Evolutionary conservation across 2,329 filamentous ascomycete species (phyloP).

Genomic region (Sporothrix luriei): DNA sequence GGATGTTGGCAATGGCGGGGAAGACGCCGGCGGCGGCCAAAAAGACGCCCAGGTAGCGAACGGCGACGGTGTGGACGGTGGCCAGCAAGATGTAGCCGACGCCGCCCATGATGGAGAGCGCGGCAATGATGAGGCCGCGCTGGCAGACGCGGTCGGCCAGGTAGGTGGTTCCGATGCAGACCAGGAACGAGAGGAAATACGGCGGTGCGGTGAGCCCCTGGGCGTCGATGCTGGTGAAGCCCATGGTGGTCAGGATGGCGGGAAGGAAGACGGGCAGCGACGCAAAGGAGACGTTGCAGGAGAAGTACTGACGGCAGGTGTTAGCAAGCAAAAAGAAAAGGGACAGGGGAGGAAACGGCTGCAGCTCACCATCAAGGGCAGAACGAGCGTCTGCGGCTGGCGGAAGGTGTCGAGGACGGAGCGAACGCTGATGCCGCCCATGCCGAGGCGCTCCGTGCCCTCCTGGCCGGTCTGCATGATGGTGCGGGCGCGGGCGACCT

Average conservation of each 20-base stretch:
- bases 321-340: conserved; percentile 34
- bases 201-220: conserved; percentile 74
- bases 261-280: conserved; percentile 64
- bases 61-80: conserved; percentile 49
- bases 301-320: conserved; percentile 40
- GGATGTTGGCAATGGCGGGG: conserved; percentile 66
- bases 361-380: conserved; percentile 40
- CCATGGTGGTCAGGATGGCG: conserved; percentile 66
- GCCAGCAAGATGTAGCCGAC: conserved; percentile 68
- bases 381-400: conserved; percentile 55
- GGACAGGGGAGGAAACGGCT: conserved; percentile 34
- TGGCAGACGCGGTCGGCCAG: conserved; percentile 67
- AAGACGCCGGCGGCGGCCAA: conserved; percentile 56
- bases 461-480: conserved; percentile 57
- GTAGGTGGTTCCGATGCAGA: conserved; percentile 63
- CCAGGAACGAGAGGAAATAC: conserved; percentile 67
- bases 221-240: conserved; percentile 65
- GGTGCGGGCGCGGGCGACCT: conserved; percentile 57
- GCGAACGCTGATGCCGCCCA: conserved; percentile 47
- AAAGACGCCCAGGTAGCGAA: conserved; percentile 53
- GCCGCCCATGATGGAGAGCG: conserved; percentile 59
- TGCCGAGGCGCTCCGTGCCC: conserved; percentile 50
- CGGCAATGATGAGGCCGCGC: conserved; percentile 62
- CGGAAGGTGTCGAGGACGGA: conserved; percentile 53
- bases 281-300: conserved; percentile 44